Evolutionary conservation across 2,329 filamentous ascomycete genomes (phyloP).

Genomic region (Sclerotinia trifoliorum): DNA sequence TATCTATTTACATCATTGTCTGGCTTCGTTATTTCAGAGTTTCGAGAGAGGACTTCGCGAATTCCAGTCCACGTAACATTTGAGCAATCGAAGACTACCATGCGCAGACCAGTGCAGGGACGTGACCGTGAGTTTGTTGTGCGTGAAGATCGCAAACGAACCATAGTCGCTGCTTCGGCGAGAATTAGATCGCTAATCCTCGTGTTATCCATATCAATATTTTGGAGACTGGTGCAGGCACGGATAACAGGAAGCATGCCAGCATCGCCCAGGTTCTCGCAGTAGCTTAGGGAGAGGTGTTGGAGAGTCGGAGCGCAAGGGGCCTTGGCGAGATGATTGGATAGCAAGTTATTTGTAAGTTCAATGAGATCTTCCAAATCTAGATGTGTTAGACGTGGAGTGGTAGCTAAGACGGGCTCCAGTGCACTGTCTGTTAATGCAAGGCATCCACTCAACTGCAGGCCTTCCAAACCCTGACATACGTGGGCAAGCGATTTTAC

Average conservation of each 20-base stretch:
- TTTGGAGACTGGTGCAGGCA: slow-evolving; percentile 65
- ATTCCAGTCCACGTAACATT: slow-evolving; percentile 92
- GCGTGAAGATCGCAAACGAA: slow-evolving; percentile 59
- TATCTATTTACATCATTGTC: slow-evolving; percentile 26
- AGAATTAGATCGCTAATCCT: slow-evolving; percentile 83
- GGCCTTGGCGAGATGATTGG: slow-evolving; percentile 70
- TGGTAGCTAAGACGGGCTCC: slow-evolving; percentile 68
- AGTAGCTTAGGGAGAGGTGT: slow-evolving; percentile 87
- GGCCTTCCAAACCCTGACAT: slow-evolving; percentile 75
- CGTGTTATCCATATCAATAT: slow-evolving; percentile 89
- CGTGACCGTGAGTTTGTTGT: slow-evolving; percentile 33
- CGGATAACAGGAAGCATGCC: slow-evolving; percentile 84
- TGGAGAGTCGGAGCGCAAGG: slow-evolving; percentile 70
- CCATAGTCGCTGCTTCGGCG: slow-evolving; percentile 78
- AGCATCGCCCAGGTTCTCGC: slow-evolving; percentile 77
- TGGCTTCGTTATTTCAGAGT: slow-evolving; percentile 67
- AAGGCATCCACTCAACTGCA: slow-evolving; percentile 79
- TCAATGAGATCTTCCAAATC: slow-evolving; percentile 83
- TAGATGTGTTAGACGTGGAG: slow-evolving; percentile 76
- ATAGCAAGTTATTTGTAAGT: slow-evolving; percentile 72
- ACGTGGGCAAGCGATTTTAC: slow-evolving; percentile 70
- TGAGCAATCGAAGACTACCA: slow-evolving; percentile 88
- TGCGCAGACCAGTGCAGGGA: slow-evolving; percentile 56
- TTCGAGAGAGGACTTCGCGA: slow-evolving; percentile 80
- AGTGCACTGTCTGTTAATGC: slow-evolving; percentile 72